phyloP scores from a whole-genome alignment of 73 alveolate species.

The Vitrella brassicaformis region DNA sequence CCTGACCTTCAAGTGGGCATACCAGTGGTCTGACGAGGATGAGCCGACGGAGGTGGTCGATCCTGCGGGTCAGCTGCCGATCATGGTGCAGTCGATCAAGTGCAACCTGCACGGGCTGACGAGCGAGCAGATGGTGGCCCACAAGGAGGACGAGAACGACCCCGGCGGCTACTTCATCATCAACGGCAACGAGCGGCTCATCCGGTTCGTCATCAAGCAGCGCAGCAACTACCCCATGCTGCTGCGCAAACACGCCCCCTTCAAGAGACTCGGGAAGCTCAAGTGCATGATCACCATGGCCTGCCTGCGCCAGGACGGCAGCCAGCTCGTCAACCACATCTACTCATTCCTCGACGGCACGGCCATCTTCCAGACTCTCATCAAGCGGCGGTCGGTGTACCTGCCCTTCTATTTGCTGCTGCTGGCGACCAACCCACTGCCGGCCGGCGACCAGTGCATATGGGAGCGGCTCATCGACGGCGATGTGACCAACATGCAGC shows the following conservation, averaged over 20 bases:
- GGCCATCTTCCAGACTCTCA: too few relatives aligned
- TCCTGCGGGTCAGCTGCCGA: conserved; percentile 74
- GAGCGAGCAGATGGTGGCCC: conserved; percentile 62
- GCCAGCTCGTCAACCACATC: too few relatives aligned
- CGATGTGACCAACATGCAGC: too few relatives aligned
- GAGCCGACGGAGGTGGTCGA: conserved; percentile 50
- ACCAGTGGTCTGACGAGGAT: conserved; percentile 46
- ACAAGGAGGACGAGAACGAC: conserved; percentile 81
- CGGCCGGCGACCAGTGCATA: too few relatives aligned
- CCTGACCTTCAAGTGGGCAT: conserved; percentile 62
- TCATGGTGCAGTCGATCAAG: conserved; percentile 74
- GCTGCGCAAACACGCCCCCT: conserved; percentile 61
- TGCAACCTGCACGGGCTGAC: conserved; percentile 77
- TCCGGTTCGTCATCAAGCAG: conserved; percentile 86
- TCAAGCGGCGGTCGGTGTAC: too few relatives aligned
- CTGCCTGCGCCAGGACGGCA: too few relatives aligned
- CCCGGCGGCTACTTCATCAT: conserved; percentile 90
- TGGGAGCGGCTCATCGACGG: too few relatives aligned
- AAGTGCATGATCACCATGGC: too few relatives aligned
- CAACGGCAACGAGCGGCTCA: conserved; percentile 86
- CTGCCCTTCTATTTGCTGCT: too few relatives aligned
- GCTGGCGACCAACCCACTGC: too few relatives aligned
- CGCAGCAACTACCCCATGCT: conserved; percentile 90
- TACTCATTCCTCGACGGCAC: too few relatives aligned
- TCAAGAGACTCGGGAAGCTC: conserved; percentile 74